Evolutionary conservation across 345 rosid genomes (phyloP).

Genomic region (Punica granatum): DNA sequence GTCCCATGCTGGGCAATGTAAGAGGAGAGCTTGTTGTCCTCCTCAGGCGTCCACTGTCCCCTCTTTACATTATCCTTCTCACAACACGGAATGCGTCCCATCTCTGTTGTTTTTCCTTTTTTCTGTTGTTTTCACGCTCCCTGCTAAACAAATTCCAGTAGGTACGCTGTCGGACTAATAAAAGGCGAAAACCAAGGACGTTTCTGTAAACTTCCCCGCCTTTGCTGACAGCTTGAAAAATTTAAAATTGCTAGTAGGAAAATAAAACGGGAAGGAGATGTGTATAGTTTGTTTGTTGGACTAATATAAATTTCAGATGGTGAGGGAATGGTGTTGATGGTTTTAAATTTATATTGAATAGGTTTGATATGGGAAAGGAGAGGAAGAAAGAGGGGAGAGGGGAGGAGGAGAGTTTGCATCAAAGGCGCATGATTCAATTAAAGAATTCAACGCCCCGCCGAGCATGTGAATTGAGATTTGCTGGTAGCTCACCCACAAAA

Average conservation of each 20-base stretch:
- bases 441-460: slow-evolving; percentile 95
- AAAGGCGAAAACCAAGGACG: not conserved
- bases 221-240: not conserved
- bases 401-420: slow-evolving; percentile 19
- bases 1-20: slow-evolving; percentile 90
- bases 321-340: slow-evolving; percentile 7
- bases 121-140: not conserved
- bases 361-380: not conserved
- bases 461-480: slow-evolving; percentile 60
- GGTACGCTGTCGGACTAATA: not conserved
- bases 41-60: slow-evolving; percentile 99
- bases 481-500: slow-evolving; percentile 90
- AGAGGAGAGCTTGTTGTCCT: slow-evolving; percentile 90
- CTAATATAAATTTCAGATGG: not conserved
- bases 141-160: not conserved
- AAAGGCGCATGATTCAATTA: slow-evolving; percentile 74
- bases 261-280: not conserved
- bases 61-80: slow-evolving; percentile 90
- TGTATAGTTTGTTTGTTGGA: not conserved
- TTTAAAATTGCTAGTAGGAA: not conserved
- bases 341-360: slow-evolving; percentile 13
- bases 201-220: not conserved
- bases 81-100: slow-evolving; percentile 94
- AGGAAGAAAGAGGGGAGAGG: not conserved
- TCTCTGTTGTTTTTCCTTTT: slow-evolving; percentile 17